Evolutionary conservation across 768 basidiomycete species (phyloP), one percentile per base, ranked within the genome.

Genomic region (Nevesoporus exiguus): DNA sequence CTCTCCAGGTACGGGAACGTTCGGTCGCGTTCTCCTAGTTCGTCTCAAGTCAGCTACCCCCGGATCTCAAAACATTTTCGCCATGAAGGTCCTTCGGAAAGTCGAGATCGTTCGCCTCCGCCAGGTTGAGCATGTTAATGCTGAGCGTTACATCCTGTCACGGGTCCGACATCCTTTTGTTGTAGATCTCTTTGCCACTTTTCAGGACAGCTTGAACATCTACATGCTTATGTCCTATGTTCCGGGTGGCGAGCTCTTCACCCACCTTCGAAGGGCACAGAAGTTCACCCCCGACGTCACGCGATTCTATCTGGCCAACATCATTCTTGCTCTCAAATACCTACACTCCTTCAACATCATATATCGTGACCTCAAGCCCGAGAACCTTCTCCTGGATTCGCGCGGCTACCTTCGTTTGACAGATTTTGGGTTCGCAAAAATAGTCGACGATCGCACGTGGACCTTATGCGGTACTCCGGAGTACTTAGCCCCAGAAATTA

Each of bases 141-240:
- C 92, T 9, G 97, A 99, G 69, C 85, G 95, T 21, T 86, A 87
- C 64, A 98, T 98, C 60, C 84, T 99, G 33, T 92, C 92, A 19
- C 83, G 88, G 31, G 86, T 97, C 40, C 84, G 87, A 43, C 94
- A 98, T 67, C 94, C 95, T 3, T 98, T 98, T 73, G 84, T 99
- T 57, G 95, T 99, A 57, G 94, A 98, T 64, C 84, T 99, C 58
- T 96, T 90, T 66, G 91, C 89, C 39, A 93, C 93, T 14, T 95
- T 93, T 66, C 96, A 97, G 71, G 97, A 99, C 73, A 87, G 87
- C 65, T 75, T 93, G 65, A 98, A 99, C 77, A 86, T 98, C 46
- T 99, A 99, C 75, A 96, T 99, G 92, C 77, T 99, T 57, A 85
- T 98, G 76, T 95, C 93, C 47, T 96, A 94, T 67, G 84, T 96